These are phyloP conservation scores for Coffea humblotiana DNA, from an alignment of 305 asterid genomes.

Conservation along the genomic window DNA sequence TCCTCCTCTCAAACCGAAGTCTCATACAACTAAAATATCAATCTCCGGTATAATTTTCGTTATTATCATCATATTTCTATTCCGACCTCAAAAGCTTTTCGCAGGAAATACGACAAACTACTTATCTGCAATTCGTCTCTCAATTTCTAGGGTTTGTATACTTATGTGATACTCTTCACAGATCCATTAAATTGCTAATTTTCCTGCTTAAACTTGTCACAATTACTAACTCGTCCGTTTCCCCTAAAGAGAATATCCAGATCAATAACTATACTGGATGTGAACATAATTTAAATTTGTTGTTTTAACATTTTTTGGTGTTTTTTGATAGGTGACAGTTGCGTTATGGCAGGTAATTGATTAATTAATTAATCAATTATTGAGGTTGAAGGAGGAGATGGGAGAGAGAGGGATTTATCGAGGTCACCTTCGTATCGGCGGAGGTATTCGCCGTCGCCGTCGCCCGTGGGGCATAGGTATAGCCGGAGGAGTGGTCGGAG, in stretches of 20 bases:
- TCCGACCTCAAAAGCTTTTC: neutral
- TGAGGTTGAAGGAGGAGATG: slow-evolving; percentile 22
- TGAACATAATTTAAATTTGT: neutral
- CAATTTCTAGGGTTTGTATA: slow-evolving; percentile 8
- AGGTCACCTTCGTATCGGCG: slow-evolving; percentile 76
- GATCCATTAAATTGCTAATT: neutral
- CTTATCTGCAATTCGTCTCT: neutral
- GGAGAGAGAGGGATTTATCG: slow-evolving; percentile 75
- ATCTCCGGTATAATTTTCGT: too few relatives aligned
- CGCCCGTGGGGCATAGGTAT: slow-evolving; percentile 67
- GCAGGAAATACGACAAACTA: neutral
- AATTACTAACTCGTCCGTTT: slow-evolving; percentile 10
- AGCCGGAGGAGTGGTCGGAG: slow-evolving; percentile 83
- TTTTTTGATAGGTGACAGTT: neutral
- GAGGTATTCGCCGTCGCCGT: slow-evolving; percentile 87
- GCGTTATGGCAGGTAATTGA: slow-evolving; percentile 16
- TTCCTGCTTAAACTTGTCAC: neutral
- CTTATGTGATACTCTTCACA: neutral
- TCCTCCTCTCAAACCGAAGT: neutral
- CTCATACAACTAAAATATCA: neutral
- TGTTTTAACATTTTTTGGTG: neutral
- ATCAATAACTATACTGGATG: neutral
- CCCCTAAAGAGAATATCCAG: neutral
- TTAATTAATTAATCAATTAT: neutral
- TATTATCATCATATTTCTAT: too few relatives aligned